Conservation (phyloP, 2,329 filamentous ascomycete species). For the Curvularia verruculosa region DNA sequence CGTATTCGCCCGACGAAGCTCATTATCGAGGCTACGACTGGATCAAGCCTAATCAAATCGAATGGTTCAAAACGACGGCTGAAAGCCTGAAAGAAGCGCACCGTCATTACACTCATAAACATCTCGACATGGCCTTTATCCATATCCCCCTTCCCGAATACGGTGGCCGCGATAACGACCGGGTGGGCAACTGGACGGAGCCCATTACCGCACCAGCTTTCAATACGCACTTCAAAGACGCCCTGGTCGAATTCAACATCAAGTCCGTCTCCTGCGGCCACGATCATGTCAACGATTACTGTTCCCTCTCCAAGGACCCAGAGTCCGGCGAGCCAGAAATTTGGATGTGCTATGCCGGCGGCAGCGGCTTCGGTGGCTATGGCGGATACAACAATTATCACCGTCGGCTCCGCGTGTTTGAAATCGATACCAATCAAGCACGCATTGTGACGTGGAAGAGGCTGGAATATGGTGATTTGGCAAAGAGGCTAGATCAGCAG, state of each 20-base stretch:
- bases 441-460: conserved; percentile 92
- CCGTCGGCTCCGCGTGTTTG: conserved; percentile 84
- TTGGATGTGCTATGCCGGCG: conserved; percentile 99
- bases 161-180: conserved; percentile 61
- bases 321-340: conserved; percentile 60
- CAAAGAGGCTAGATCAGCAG: conserved; percentile 62
- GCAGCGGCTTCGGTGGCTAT: conserved; percentile 91
- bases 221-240: conserved; percentile 93
- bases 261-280: conserved; percentile 90
- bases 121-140: conserved; percentile 96
- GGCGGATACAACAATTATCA: conserved; percentile 87
- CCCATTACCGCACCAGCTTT: conserved; percentile 84
- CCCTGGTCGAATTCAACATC: conserved; percentile 82
- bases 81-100: conserved; percentile 72
- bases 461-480: conserved; percentile 69
- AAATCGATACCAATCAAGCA: conserved; percentile 89
- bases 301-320: conserved; percentile 66
- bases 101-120: conserved; percentile 83
- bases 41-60: conserved; percentile 91
- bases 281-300: conserved; percentile 98
- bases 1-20: conserved; percentile 87
- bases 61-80: conserved; percentile 88
- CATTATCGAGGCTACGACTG: conserved; percentile 95
- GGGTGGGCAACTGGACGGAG: conserved; percentile 78
- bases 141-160: conserved; percentile 97